Percentiles rank a stretch among this genome's conserved stretches.
Evolutionary conservation across 441 rosid genomes (phyloP).

Genomic region (Iberis amara): DNA sequence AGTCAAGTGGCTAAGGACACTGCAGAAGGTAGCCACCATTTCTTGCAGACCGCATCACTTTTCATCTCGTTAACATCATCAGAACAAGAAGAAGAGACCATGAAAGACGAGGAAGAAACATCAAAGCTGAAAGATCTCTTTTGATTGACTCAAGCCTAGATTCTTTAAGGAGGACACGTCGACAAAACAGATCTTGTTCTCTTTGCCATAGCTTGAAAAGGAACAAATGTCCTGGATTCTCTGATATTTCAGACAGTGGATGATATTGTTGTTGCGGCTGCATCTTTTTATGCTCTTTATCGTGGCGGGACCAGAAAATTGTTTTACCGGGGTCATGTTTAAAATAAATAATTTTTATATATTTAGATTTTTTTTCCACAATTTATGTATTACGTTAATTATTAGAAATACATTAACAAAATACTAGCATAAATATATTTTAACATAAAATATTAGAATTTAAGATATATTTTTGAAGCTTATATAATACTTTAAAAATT

Average conservation of each 20-base stretch:
- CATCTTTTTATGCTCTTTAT: too few species aligned
- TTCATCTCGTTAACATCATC: not conserved
- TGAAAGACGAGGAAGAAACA: conserved; percentile 68
- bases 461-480: too few species aligned
- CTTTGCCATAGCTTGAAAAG: conserved; percentile 90
- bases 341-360: too few species aligned
- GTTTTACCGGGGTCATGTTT: too few species aligned
- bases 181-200: conserved; percentile 59
- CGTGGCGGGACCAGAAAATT: too few species aligned
- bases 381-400: too few species aligned
- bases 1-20: conserved; percentile 52
- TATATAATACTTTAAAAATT: too few species aligned
- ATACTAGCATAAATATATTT: too few species aligned
- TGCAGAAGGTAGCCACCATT: conserved; percentile 78
- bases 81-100: conserved; percentile 42
- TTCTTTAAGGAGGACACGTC: conserved; percentile 48
- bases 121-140: conserved; percentile 73
- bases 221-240: conserved; percentile 80
- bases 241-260: conserved; percentile 77
- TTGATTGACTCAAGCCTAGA: conserved; percentile 64
- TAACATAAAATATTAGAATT: too few species aligned
- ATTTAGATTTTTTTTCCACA: too few species aligned
- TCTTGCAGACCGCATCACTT: conserved; percentile 35
- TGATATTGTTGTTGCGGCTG: too few species aligned
- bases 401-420: too few species aligned